Evolutionary conservation across 2,329 filamentous ascomycete species (phyloP).

Genomic region (Talaromyces sp.): DNA sequence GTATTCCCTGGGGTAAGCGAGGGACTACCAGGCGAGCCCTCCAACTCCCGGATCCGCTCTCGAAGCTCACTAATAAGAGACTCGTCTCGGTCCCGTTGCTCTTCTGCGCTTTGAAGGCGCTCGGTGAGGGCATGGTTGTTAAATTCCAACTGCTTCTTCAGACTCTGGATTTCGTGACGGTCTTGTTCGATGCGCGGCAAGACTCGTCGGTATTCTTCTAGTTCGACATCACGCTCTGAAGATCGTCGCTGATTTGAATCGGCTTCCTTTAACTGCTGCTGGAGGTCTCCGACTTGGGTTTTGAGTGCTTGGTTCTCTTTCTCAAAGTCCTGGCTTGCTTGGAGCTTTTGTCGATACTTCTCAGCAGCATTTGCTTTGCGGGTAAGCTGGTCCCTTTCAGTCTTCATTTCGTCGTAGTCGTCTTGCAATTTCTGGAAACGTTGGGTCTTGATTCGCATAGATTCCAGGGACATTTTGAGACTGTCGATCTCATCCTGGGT

Average conservation of each 20-base stretch:
- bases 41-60: slow-evolving; percentile 39
- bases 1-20: slow-evolving; percentile 33
- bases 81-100: slow-evolving; percentile 40
- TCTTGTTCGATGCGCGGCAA: slow-evolving; percentile 46
- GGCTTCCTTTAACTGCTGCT: slow-evolving; percentile 43
- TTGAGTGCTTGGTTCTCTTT: slow-evolving; percentile 45
- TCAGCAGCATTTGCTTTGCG: slow-evolving; percentile 47
- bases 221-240: slow-evolving; percentile 37
- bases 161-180: slow-evolving; percentile 42
- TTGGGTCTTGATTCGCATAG: slow-evolving; percentile 41
- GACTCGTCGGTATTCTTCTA: slow-evolving; percentile 42
- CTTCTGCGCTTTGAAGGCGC: slow-evolving; percentile 38
- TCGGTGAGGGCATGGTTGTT: slow-evolving; percentile 45
- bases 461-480: slow-evolving; percentile 41
- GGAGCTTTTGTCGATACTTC: slow-evolving; percentile 47
- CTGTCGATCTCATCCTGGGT: slow-evolving; percentile 41
- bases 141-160: slow-evolving; percentile 46
- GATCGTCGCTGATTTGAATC: slow-evolving; percentile 39
- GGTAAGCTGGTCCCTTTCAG: slow-evolving; percentile 42
- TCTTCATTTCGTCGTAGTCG: slow-evolving; percentile 47
- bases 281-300: slow-evolving; percentile 42
- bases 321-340: slow-evolving; percentile 46
- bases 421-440: slow-evolving; percentile 45
- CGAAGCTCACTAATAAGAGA: slow-evolving; percentile 38
- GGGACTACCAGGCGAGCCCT: slow-evolving; percentile 35